phyloP scores from a whole-genome alignment of 306 rosid genomes.

The Geum urbanum region DNA sequence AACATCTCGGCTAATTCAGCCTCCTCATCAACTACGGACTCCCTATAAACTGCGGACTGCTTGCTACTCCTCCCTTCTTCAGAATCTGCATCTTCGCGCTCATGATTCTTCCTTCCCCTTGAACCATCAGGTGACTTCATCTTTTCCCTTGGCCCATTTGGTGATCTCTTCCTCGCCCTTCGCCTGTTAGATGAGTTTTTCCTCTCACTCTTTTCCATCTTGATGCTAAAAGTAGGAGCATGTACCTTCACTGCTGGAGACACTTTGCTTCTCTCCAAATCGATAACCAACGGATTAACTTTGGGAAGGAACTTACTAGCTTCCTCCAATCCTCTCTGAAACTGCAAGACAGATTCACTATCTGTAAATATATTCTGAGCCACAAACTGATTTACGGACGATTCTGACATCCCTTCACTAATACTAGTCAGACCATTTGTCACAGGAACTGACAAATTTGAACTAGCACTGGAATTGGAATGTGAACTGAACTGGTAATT shows the following conservation, averaged over 20 bases:
- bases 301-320: slow-evolving; percentile 85
- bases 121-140: slow-evolving; percentile 16
- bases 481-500: slow-evolving; percentile 27
- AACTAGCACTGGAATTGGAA: slow-evolving; percentile 22
- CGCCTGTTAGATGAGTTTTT: slow-evolving; percentile 31
- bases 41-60: slow-evolving; percentile 35
- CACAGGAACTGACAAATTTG: slow-evolving; percentile 24
- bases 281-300: slow-evolving; percentile 35
- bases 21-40: slow-evolving; percentile 9
- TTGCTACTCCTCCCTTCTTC: slow-evolving; percentile 41
- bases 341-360: slow-evolving; percentile 59
- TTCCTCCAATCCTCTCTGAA: slow-evolving; percentile 75
- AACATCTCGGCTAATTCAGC: slow-evolving; percentile 29
- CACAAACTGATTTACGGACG: slow-evolving; percentile 43
- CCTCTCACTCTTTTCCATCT: slow-evolving; percentile 31
- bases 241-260: slow-evolving; percentile 24
- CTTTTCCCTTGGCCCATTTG: slow-evolving; percentile 16
- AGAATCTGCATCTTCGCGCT: slow-evolving; percentile 25
- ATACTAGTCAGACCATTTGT: slow-evolving; percentile 23
- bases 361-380: slow-evolving; percentile 63
- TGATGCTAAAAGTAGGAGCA: slow-evolving; percentile 15
- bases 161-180: slow-evolving; percentile 40
- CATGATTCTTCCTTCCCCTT: slow-evolving; percentile 34
- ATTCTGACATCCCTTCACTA: slow-evolving; percentile 32
- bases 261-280: slow-evolving; percentile 28